These are phyloP conservation scores for Hymenochaete sp. DNA, from an alignment of 1,284 basidiomycete genomes.

Conservation along the genomic window DNA sequence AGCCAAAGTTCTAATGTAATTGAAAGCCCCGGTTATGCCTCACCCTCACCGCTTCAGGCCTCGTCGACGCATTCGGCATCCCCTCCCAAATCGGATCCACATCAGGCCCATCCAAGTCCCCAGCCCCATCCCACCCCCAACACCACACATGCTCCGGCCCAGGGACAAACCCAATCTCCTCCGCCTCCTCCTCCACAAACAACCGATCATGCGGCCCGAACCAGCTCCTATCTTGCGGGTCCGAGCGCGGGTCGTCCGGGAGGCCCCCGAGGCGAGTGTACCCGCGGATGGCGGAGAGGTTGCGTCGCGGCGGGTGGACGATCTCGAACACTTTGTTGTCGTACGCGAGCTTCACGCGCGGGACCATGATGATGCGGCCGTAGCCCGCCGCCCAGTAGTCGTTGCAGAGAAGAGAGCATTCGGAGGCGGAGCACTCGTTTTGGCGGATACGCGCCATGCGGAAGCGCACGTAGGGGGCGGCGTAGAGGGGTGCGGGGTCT, in stretches of 20 bases:
- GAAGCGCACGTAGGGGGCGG: constrained; percentile 81
- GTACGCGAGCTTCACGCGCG: constrained; percentile 90
- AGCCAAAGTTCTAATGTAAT: no score
- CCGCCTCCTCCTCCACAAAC: constrained; percentile 80
- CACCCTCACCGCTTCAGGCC: constrained; percentile 55
- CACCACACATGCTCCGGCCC: constrained; percentile 94
- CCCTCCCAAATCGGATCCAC: constrained; percentile 93
- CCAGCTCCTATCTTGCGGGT: constrained; percentile 92
- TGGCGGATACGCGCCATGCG: constrained; percentile 82
- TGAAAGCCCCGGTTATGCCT: constrained; percentile 59
- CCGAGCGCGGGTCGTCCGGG: constrained; percentile 87
- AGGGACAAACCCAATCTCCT: constrained; percentile 63
- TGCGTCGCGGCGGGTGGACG: constrained; percentile 81
- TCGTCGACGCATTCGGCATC: constrained; percentile 63
- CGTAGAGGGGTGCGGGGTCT: constrained; percentile 89
- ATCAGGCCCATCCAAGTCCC: constrained; percentile 89
- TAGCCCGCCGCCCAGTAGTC: constrained; percentile 91
- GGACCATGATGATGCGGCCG: constrained; percentile 93
- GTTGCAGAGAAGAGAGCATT: constrained; percentile 93
- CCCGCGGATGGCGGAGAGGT: constrained; percentile 87
- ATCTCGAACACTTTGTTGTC: constrained; percentile 92
- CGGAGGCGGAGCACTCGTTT: constrained; percentile 85
- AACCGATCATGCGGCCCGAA: constrained; percentile 91
- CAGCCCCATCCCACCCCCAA: constrained; percentile 98
- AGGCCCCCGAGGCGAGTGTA: constrained; percentile 85